phyloP scores from a whole-genome alignment of 192 early-diverging fungal species.

The Spizellomyces punctatus region DNA sequence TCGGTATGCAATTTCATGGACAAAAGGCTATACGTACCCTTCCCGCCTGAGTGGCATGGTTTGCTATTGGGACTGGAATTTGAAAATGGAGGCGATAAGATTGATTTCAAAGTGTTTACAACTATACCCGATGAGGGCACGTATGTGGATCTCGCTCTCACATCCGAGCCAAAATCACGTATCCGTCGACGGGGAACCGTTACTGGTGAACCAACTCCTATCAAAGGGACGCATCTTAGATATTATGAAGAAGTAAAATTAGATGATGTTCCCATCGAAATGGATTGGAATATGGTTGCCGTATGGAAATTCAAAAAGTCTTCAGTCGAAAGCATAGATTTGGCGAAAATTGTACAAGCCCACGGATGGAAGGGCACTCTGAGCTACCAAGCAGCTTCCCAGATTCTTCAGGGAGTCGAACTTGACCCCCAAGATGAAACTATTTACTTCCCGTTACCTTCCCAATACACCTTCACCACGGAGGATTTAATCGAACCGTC shows the following conservation, averaged over 20 bases:
- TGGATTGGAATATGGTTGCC: neutral
- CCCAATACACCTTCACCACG: neutral
- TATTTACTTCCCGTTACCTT: conserved; percentile 9
- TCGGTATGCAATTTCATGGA: neutral
- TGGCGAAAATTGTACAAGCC: neutral
- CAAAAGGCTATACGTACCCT: conserved; percentile 12
- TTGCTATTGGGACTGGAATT: conserved; percentile 12
- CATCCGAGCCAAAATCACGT: conserved; percentile 1
- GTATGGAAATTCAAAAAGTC: conserved; percentile 10
- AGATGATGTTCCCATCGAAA: conserved; percentile 14
- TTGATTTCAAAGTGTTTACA: conserved; percentile 9
- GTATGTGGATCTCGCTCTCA: conserved; percentile 8
- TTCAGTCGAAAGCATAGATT: neutral
- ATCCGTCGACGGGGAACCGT: neutral
- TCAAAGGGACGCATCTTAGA: conserved; percentile 7
- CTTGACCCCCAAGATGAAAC: conserved; percentile 4
- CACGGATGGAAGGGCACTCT: conserved; percentile 21
- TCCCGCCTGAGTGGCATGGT: neutral
- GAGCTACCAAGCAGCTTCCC: neutral
- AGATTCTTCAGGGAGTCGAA: neutral
- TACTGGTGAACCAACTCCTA: conserved; percentile 3
- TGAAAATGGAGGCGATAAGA: conserved; percentile 5
- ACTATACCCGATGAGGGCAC: neutral
- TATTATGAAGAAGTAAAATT: conserved; percentile 22
- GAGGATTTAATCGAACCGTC: neutral